Conservation (phyloP, 306 rosid species). For the Quercus berberidifolia region DNA sequence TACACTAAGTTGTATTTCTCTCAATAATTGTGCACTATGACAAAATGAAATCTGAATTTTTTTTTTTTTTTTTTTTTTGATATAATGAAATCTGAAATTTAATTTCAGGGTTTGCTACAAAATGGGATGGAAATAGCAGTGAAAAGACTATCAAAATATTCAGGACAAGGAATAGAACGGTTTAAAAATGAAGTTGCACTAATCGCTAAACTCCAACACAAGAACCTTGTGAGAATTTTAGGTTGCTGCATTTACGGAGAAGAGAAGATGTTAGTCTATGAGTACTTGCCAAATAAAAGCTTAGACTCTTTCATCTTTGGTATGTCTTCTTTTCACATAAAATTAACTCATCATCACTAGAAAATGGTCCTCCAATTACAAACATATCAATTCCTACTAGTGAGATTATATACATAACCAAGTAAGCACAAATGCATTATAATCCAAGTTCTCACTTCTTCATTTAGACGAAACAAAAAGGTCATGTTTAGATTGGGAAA, state of each 20-base stretch:
- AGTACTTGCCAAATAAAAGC: conserved; percentile 65
- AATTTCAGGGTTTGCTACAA: conserved; percentile 24
- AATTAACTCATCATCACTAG: too few species aligned
- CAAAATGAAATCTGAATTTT: background rate
- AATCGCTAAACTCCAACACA: conserved; percentile 65
- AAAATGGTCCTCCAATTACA: background rate
- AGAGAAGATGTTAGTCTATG: conserved; percentile 63
- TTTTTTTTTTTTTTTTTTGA: too few species aligned
- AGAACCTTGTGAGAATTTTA: conserved; percentile 60
- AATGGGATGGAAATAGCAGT: conserved; percentile 42
- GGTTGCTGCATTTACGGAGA: conserved; percentile 52
- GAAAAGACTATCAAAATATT: conserved; percentile 51
- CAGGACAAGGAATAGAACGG: conserved; percentile 52
- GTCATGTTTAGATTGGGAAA: background rate
- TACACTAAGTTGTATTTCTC: background rate
- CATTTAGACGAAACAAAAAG: background rate
- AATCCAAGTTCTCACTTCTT: background rate
- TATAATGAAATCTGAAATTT: background rate
- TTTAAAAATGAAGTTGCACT: conserved; percentile 61
- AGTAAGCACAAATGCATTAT: conserved; percentile 18
- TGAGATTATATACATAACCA: conserved; percentile 27
- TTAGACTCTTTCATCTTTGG: conserved; percentile 50
- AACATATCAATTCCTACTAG: conserved; percentile 6
- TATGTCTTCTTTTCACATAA: conserved; percentile 16
- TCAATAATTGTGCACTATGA: background rate